phyloP scores from a whole-genome alignment of 176 grass and related monocot genomes.

The Alopecurus myosuroides region DNA sequence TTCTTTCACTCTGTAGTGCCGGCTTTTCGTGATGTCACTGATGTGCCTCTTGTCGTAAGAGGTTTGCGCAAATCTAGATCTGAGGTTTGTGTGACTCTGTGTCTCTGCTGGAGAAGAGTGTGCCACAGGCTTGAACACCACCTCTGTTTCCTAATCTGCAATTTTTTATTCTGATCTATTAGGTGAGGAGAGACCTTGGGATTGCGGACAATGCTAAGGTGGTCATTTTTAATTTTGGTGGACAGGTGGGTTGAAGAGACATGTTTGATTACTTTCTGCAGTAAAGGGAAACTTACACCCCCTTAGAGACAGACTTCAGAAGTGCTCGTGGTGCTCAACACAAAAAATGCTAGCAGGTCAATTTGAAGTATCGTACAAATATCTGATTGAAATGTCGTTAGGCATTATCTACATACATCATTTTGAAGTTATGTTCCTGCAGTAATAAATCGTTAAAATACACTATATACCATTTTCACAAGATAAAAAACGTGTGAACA shows the following conservation, averaged over 20 bases:
- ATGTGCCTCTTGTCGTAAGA: constrained; percentile 82
- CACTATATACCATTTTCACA: background rate
- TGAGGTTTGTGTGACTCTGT: constrained; percentile 42
- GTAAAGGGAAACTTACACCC: background rate
- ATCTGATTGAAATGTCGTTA: background rate
- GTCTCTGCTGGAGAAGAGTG: background rate
- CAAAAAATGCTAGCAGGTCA: background rate
- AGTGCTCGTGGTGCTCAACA: background rate
- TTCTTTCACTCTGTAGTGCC: constrained; percentile 48
- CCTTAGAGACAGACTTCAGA: background rate
- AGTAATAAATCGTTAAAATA: background rate
- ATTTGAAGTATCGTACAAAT: background rate
- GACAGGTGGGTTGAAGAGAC: constrained; percentile 53
- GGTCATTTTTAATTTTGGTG: constrained; percentile 88
- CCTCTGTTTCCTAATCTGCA: constrained; percentile 16
- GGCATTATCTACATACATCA: background rate
- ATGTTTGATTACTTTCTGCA: background rate
- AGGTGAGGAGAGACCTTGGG: constrained; percentile 76
- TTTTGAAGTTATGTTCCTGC: background rate
- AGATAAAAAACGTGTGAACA: background rate
- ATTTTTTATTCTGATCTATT: constrained; percentile 14
- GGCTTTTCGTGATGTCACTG: constrained; percentile 74
- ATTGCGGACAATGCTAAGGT: constrained; percentile 68
- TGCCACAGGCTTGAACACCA: background rate
- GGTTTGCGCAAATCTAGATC: constrained; percentile 66